Percentiles rank a stretch among this genome's conserved stretches.
Conservation (phyloP, 306 rosid genomes). For the Acmispon strigosus region DNA sequence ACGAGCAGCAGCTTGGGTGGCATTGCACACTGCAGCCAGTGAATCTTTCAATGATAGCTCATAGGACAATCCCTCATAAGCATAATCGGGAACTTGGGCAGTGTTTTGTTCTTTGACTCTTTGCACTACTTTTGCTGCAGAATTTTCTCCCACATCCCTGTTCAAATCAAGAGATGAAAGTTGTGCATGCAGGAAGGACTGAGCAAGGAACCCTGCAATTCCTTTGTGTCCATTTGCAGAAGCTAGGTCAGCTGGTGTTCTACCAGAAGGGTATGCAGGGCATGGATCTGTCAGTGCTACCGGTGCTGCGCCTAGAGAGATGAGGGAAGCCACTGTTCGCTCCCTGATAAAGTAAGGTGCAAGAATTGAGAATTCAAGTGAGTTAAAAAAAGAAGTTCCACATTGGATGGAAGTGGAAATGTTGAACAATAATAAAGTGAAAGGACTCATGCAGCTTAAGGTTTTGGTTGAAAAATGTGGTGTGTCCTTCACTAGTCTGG, state of each 20-base stretch:
- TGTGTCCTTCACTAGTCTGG: too few species aligned
- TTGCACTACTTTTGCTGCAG: constrained; percentile 39
- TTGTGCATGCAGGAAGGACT: constrained; percentile 49
- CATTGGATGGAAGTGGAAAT: too few species aligned
- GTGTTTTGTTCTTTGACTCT: constrained; percentile 32
- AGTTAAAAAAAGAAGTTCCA: too few species aligned
- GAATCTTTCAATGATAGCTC: constrained; percentile 71
- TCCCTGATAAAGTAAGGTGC: constrained; percentile 48
- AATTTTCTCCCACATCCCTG: constrained; percentile 31
- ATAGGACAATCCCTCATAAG: constrained; percentile 24
- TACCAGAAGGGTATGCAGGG: constrained; percentile 51
- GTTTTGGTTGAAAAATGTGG: too few species aligned
- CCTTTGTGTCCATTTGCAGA: constrained; percentile 81
- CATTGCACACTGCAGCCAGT: constrained; percentile 77
- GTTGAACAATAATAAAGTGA: too few species aligned
- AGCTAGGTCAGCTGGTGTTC: constrained; percentile 86
- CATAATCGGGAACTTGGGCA: constrained; percentile 19
- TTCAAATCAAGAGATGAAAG: constrained; percentile 54
- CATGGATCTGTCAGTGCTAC: constrained; percentile 73
- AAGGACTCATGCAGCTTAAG: too few species aligned
- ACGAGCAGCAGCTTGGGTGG: constrained; percentile 80
- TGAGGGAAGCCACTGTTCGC: constrained; percentile 63
- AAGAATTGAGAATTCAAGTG: too few species aligned
- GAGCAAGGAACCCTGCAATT: constrained; percentile 88
- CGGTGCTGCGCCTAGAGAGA: constrained; percentile 76